Conservation (phyloP, 148 eudicot species). For the Fagopyrum tataricum region DNA sequence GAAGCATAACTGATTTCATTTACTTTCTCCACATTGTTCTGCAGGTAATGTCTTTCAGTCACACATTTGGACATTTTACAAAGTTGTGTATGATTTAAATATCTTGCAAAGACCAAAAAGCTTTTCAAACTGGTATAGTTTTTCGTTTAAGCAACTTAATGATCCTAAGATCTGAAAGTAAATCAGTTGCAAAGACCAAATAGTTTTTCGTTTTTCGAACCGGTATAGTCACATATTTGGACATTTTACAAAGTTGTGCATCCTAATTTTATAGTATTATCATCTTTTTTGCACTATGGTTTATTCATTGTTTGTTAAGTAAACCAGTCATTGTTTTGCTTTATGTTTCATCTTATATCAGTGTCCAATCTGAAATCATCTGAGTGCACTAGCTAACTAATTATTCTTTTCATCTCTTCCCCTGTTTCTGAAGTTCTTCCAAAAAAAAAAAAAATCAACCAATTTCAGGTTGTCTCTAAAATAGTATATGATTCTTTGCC, state of each 20-base stretch:
- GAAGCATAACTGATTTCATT: slow-evolving; percentile 58
- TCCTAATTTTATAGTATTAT: not conserved
- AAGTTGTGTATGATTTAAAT: not conserved
- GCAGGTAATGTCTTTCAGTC: slow-evolving; percentile 42
- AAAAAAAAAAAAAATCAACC: not conserved
- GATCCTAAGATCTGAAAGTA: not conserved
- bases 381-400: not conserved
- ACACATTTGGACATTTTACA: not conserved
- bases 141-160: not conserved
- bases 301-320: too few relatives aligned
- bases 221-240: too few relatives aligned
- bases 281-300: not conserved
- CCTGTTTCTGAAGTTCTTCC: not conserved
- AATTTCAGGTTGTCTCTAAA: not conserved
- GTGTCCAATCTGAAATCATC: not conserved
- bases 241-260: not conserved
- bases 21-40: slow-evolving; percentile 60
- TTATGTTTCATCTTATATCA: too few relatives aligned
- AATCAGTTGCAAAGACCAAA: not conserved
- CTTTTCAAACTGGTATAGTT: not conserved
- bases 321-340: not conserved
- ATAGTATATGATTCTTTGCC: not conserved
- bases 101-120: not conserved
- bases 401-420: not conserved
- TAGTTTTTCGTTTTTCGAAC: too few relatives aligned